Conservation (phyloP, 768 basidiomycete species). For the Phylloporus sp. region DNA sequence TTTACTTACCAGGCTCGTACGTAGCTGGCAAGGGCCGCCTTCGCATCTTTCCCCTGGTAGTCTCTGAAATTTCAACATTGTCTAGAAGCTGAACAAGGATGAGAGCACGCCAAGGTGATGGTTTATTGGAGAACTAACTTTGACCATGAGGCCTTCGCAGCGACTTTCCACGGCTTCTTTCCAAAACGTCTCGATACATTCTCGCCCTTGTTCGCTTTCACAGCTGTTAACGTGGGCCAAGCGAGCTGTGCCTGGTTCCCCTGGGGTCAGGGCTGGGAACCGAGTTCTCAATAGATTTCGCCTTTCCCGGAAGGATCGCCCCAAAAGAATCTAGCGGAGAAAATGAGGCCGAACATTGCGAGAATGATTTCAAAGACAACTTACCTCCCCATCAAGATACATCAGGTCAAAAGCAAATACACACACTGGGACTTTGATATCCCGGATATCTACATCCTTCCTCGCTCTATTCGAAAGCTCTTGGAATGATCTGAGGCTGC, state of each 20-base stretch:
- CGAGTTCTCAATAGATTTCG: conserved; percentile 55
- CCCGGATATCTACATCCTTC: conserved; percentile 70
- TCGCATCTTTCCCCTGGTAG: conserved; percentile 35
- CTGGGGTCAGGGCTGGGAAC: conserved; percentile 52
- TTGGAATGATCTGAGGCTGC: conserved; percentile 74
- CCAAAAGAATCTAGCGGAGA: conserved; percentile 54
- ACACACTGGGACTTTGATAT: conserved; percentile 76
- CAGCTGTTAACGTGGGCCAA: conserved; percentile 73
- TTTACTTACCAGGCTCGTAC: conserved; percentile 64
- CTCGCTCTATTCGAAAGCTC: conserved; percentile 80
- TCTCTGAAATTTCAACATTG: conserved; percentile 39
- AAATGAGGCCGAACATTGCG: neutral
- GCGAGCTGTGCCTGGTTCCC: conserved; percentile 46
- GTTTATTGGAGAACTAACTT: conserved; percentile 40
- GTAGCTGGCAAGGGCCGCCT: conserved; percentile 75
- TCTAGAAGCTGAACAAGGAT: conserved; percentile 55
- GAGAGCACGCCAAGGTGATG: conserved; percentile 1
- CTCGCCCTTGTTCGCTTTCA: conserved; percentile 57
- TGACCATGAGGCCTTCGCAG: conserved; percentile 94
- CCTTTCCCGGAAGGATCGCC: conserved; percentile 64
- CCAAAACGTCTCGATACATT: conserved; percentile 73
- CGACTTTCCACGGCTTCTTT: conserved; percentile 65
- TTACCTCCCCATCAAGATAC: conserved; percentile 75
- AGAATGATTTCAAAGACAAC: conserved; percentile 15
- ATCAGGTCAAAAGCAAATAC: conserved; percentile 87